These are phyloP conservation scores for Globisporangium emineosum DNA, from an alignment of 352 stramenopile genomes.

Conservation along the genomic window DNA sequence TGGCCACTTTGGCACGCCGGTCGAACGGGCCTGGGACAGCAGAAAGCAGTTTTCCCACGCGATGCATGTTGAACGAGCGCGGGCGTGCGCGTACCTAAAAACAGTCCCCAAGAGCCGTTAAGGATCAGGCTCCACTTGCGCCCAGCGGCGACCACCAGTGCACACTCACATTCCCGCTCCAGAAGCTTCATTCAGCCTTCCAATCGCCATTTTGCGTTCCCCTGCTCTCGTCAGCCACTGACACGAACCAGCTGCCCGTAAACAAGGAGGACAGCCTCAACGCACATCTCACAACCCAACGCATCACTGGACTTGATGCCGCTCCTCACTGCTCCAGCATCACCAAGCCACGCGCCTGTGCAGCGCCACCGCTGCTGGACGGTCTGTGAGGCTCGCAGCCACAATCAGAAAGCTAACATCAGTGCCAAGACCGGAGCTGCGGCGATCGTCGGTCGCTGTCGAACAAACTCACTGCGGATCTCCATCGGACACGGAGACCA, in stretches of 20 bases:
- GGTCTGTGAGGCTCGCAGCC: constrained; percentile 1
- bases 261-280: not conserved
- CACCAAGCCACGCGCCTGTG: not conserved
- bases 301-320: not conserved
- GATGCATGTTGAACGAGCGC: not conserved
- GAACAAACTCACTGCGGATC: constrained; percentile 11
- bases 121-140: not conserved
- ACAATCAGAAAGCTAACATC: not conserved
- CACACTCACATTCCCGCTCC: no score
- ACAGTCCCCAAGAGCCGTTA: not conserved
- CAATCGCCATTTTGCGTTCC: not conserved
- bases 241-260: not conserved
- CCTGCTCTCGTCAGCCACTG: not conserved
- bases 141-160: not conserved
- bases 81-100: not conserved
- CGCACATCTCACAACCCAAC: not conserved
- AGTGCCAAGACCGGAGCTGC: not conserved
- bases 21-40: not conserved
- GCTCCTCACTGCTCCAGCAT: not conserved
- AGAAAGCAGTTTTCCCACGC: not conserved
- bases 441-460: not conserved
- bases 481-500: not conserved
- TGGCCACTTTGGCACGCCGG: not conserved
- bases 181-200: not conserved
- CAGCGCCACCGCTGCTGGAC: constrained; percentile 14